Evolutionary conservation across 306 rosid species (phyloP).

Genomic region (Gillenia trifoliata): DNA sequence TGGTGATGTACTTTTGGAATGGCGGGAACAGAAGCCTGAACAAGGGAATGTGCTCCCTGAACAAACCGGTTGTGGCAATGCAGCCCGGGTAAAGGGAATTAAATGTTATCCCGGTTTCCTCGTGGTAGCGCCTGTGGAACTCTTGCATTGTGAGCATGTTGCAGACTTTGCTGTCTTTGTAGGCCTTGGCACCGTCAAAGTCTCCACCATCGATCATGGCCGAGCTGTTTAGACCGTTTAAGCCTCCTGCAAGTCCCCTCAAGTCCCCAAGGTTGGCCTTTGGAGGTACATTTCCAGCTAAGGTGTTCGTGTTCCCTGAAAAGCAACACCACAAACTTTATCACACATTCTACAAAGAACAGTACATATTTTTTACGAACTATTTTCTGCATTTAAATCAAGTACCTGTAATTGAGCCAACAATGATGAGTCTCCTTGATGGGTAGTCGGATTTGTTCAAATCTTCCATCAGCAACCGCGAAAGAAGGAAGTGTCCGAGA

Average conservation of each 20-base stretch:
- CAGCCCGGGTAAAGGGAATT: slow-evolving; percentile 97
- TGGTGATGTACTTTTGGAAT: slow-evolving; percentile 94
- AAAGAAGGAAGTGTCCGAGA: slow-evolving; percentile 90
- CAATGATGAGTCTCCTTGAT: slow-evolving; percentile 79
- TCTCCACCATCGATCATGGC: slow-evolving; percentile 92
- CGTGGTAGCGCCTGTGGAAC: slow-evolving; percentile 76
- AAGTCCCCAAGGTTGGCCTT: slow-evolving; percentile 97
- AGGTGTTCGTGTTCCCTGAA: slow-evolving; percentile 86
- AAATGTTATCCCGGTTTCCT: slow-evolving; percentile 88
- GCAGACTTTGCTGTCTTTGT: slow-evolving; percentile 99
- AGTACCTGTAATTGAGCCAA: slow-evolving; percentile 93
- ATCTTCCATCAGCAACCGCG: slow-evolving; percentile 75
- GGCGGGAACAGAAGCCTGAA: slow-evolving; percentile 90
- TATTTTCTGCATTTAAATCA: not conserved
- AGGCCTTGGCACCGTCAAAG: slow-evolving; percentile 98
- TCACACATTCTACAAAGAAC: not conserved
- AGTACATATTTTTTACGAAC: not conserved
- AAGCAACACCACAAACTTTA: slow-evolving; percentile 14
- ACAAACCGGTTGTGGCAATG: slow-evolving; percentile 96
- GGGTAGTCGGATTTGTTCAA: slow-evolving; percentile 83
- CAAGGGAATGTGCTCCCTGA: slow-evolving; percentile 95
- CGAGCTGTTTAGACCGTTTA: slow-evolving; percentile 79
- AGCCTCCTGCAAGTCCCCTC: slow-evolving; percentile 89
- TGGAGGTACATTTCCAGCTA: slow-evolving; percentile 99
- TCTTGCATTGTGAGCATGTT: slow-evolving; percentile 98